phyloP scores from a whole-genome alignment of 257 asterid species.

The Solanum pinnatisectum region DNA sequence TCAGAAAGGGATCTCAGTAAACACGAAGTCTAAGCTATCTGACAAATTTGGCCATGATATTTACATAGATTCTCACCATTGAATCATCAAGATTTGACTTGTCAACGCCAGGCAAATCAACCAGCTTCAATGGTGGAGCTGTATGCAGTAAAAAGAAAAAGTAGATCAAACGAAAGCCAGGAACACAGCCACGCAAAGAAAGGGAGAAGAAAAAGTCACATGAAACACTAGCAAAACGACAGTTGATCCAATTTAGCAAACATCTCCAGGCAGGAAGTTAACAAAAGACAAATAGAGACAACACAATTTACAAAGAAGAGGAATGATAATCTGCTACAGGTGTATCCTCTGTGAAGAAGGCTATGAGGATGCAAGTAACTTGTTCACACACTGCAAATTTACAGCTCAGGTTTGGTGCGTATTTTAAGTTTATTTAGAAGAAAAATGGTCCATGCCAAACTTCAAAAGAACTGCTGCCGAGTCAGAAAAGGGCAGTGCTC shows the following conservation, averaged over 20 bases:
- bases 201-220: background rate
- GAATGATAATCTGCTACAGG: background rate
- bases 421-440: background rate
- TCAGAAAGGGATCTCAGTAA: background rate
- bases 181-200: background rate
- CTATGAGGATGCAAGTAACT: background rate
- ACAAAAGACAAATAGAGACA: background rate
- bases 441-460: background rate
- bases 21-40: background rate
- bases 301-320: background rate
- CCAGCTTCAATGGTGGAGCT: constrained; percentile 91
- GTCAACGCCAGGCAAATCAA: constrained; percentile 97
- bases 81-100: constrained; percentile 87
- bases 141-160: constrained; percentile 16
- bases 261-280: background rate
- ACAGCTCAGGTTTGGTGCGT: background rate
- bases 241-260: background rate
- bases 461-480: background rate
- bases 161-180: constrained; percentile 5
- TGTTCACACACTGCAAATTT: background rate
- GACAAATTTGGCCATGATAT: background rate
- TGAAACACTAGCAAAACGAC: background rate
- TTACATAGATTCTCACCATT: constrained; percentile 50
- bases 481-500: background rate
- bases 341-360: background rate